Evolutionary conservation across 2,329 filamentous ascomycete genomes (phyloP).

Genomic region (Penicillium sp.): DNA sequence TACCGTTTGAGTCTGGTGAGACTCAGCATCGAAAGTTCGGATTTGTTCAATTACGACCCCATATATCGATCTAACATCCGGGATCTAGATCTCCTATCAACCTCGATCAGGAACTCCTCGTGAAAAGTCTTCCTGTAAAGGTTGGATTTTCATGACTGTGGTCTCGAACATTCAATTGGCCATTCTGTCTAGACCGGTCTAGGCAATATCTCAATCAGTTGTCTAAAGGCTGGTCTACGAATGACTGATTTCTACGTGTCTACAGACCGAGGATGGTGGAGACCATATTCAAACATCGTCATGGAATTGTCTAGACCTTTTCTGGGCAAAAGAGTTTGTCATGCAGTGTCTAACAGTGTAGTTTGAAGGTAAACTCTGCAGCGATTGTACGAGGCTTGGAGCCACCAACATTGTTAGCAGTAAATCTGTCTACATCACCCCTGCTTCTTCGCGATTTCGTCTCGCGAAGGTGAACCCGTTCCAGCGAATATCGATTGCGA

Average conservation of each 20-base stretch:
- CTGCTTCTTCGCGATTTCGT: no score
- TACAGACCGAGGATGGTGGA: background rate
- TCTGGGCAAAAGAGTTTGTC: background rate
- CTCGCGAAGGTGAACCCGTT: no score
- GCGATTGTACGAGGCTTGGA: no score
- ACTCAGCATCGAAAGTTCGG: background rate
- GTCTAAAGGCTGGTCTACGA: no score
- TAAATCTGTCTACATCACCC: no score
- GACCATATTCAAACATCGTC: background rate
- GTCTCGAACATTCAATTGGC: background rate
- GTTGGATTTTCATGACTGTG: background rate
- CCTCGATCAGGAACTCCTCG: background rate
- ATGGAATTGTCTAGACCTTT: background rate
- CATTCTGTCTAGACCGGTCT: background rate
- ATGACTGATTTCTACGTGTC: background rate
- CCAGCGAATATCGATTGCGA: no score
- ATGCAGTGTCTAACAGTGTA: background rate
- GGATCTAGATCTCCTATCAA: background rate
- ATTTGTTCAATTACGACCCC: background rate
- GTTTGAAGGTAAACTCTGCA: background rate
- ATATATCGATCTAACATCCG: background rate
- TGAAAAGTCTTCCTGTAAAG: background rate
- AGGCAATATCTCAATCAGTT: background rate
- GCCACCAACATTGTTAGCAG: no score
- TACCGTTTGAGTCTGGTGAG: background rate